Percentiles rank a stretch among this genome's conserved stretches.
Evolutionary conservation across 805 yeast genomes (phyloP).

Genomic region (Candida adriatica): DNA sequence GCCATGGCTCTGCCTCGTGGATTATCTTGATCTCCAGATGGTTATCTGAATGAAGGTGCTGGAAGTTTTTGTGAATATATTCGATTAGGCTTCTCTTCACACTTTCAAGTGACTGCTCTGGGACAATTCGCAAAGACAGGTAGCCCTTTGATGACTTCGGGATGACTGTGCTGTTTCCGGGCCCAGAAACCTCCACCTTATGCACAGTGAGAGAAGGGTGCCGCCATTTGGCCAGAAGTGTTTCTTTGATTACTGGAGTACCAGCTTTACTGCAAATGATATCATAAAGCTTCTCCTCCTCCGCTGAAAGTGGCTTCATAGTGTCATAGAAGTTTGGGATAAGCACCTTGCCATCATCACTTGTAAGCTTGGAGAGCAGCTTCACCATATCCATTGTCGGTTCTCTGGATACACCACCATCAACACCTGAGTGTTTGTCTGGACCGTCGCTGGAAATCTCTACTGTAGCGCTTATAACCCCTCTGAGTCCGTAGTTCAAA

Average conservation of each 20-base stretch:
- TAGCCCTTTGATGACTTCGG: constrained; percentile 75
- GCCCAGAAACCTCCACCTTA: constrained; percentile 80
- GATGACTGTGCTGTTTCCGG: constrained; percentile 82
- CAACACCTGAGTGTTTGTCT: constrained; percentile 93
- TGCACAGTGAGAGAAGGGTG: constrained; percentile 87
- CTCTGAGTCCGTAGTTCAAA: constrained; percentile 89
- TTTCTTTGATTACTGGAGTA: constrained; percentile 31
- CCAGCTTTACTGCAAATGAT: constrained; percentile 40
- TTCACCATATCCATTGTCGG: constrained; percentile 84
- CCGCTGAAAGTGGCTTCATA: constrained; percentile 48
- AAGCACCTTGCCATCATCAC: constrained; percentile 45
- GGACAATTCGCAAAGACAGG: constrained; percentile 80
- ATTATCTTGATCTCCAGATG: constrained; percentile 51
- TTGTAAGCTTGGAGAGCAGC: constrained; percentile 56
- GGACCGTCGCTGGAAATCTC: constrained; percentile 67
- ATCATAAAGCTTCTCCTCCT: constrained; percentile 56
- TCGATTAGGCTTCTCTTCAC: constrained; percentile 45
- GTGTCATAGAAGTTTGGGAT: constrained; percentile 70
- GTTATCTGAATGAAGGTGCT: constrained; percentile 50
- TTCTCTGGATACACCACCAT: constrained; percentile 86
- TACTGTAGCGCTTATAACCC: constrained; percentile 77
- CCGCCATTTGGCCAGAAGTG: constrained; percentile 78
- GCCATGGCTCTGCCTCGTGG: constrained; percentile 94
- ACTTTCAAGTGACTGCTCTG: constrained; percentile 65
- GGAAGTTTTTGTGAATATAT: constrained; percentile 44